Percentiles rank a stretch among this genome's conserved stretches.
Conservation (phyloP, 2,329 filamentous ascomycete species). For the Monosporascus sp. region DNA sequence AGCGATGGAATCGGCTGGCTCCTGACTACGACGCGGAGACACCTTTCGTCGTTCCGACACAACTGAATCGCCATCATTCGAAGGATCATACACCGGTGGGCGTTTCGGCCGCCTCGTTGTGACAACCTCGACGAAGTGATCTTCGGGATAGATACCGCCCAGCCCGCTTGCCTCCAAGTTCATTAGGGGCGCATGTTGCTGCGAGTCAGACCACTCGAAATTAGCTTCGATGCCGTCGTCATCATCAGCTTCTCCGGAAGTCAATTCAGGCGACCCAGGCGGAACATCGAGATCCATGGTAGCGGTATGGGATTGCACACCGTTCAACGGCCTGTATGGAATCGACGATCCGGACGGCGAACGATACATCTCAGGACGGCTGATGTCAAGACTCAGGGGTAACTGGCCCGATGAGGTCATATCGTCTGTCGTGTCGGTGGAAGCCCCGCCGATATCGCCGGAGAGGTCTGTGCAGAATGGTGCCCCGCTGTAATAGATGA, state of each 20-base stretch:
- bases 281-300: slow-evolving; percentile 19
- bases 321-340: slow-evolving; percentile 44
- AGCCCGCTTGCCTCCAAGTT: slow-evolving; percentile 54
- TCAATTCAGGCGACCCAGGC: slow-evolving; percentile 29
- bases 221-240: slow-evolving; percentile 39
- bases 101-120: slow-evolving; percentile 40
- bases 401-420: slow-evolving; percentile 38
- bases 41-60: slow-evolving; percentile 1
- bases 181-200: slow-evolving; percentile 32
- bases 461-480: slow-evolving; percentile 78
- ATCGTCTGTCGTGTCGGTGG: slow-evolving; percentile 39
- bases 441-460: slow-evolving; percentile 52
- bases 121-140: slow-evolving; percentile 56
- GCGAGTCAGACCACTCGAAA: slow-evolving; percentile 40
- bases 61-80: slow-evolving; percentile 6
- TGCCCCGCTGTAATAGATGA: slow-evolving; percentile 79
- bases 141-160: slow-evolving; percentile 56
- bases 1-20: slow-evolving; percentile 35
- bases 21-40: slow-evolving; percentile 7
- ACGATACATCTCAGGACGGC: slow-evolving; percentile 21
- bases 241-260: slow-evolving; percentile 25
- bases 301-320: slow-evolving; percentile 23
- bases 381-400: slow-evolving; percentile 17
- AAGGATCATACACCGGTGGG: slow-evolving; percentile 1
- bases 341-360: slow-evolving; percentile 46